phyloP scores from a whole-genome alignment of 805 yeast species.

The Kluyveromyces siamensis region DNA sequence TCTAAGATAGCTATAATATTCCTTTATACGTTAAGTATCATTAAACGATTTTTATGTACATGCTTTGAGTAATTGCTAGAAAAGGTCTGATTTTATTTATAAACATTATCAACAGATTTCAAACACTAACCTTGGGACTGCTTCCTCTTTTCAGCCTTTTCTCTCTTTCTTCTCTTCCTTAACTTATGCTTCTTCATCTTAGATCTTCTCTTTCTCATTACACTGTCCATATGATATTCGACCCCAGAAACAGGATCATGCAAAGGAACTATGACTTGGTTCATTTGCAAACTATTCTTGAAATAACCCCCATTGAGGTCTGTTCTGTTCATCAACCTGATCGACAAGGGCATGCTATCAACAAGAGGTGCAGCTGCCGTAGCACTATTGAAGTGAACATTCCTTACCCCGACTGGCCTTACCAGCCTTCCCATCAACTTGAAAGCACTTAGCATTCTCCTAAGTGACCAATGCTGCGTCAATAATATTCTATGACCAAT shows the following conservation, averaged over 20 bases:
- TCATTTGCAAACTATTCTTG: not conserved
- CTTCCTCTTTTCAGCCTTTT: conserved; percentile 71
- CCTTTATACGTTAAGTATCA: not conserved
- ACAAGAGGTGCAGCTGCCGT: not conserved
- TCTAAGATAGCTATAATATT: too few species aligned
- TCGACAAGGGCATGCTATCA: not conserved
- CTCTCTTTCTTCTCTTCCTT: conserved; percentile 93
- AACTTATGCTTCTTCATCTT: conserved; percentile 97
- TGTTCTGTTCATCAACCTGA: not conserved
- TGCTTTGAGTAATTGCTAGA: conserved; percentile 3
- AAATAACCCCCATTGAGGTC: not conserved
- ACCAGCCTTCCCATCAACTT: not conserved
- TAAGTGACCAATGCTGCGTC: not conserved
- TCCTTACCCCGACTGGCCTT: not conserved
- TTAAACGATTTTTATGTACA: conserved; percentile 1
- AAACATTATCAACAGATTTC: not conserved
- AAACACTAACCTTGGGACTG: conserved; percentile 35
- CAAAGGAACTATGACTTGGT: not conserved
- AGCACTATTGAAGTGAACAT: not conserved
- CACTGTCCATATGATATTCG: conserved; percentile 43
- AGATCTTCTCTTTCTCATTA: conserved; percentile 74
- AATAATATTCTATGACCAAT: too few species aligned
- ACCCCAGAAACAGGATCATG: not conserved
- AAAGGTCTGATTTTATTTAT: not conserved
- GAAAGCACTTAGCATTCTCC: not conserved